phyloP scores from a whole-genome alignment of 164 flowering plant species.

The Santalum album region DNA sequence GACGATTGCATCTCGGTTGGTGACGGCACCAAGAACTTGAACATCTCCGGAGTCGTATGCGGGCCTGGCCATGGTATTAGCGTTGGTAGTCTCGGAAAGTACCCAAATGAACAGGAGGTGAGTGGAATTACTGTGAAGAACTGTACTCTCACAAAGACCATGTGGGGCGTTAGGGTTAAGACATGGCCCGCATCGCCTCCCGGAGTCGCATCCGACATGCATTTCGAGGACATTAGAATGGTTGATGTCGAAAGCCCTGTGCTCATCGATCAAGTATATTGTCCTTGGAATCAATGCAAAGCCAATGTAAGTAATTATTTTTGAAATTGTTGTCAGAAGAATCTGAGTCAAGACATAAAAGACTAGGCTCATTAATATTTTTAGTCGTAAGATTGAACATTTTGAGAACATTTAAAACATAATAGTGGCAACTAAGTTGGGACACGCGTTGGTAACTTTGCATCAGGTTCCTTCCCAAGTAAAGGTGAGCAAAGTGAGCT shows the following conservation, averaged over 20 bases:
- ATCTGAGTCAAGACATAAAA: too few species aligned
- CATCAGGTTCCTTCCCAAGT: constrained; percentile 37
- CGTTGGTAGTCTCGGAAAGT: neutral
- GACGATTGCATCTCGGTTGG: constrained; percentile 32
- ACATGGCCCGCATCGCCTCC: constrained; percentile 28
- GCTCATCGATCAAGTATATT: constrained; percentile 50
- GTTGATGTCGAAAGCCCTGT: constrained; percentile 33
- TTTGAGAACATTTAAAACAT: too few species aligned
- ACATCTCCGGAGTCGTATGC: neutral
- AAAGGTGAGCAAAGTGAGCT: constrained; percentile 27
- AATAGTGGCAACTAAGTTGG: too few species aligned
- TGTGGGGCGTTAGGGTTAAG: constrained; percentile 45
- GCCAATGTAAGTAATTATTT: constrained; percentile 15
- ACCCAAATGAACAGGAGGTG: neutral
- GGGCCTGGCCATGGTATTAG: neutral
- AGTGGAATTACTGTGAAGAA: neutral
- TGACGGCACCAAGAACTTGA: neutral
- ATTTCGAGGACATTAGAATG: constrained; percentile 34
- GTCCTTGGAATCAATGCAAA: constrained; percentile 31
- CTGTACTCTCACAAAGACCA: constrained; percentile 15
- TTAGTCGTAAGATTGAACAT: too few species aligned
- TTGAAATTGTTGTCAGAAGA: too few species aligned
- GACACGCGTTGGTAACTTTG: too few species aligned
- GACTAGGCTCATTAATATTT: too few species aligned
- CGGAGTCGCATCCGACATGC: constrained; percentile 19